Base-by-base conservation (phyloP, 768 basidiomycete genomes). In the Kwoniella botswanensis region DNA sequence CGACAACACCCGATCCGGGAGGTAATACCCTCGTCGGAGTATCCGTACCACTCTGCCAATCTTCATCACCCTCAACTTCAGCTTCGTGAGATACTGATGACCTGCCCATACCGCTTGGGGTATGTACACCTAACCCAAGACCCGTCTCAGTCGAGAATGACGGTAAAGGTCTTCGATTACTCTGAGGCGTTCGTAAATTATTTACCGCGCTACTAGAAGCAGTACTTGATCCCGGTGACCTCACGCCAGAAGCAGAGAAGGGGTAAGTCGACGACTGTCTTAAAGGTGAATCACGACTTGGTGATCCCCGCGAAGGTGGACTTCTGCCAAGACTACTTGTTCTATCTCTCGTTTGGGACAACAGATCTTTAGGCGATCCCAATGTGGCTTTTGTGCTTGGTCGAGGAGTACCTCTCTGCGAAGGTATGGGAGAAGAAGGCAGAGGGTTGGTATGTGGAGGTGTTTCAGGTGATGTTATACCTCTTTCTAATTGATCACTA, bases 1-100 rank as follows among this genome's bases (percentile, higher is more conserved):
- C 94, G 4, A 94, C 85, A 57, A 85, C 85, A 62, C 65, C 57
- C 4, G 55, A 22, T 11, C 50, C 68, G 11, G 26, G 17, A 17
- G 35, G 68, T 54, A 50, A 66, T 0, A 44, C 24, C 35, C 10
- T 66, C 4, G 29, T 53, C 52, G 41, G 66, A 63, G 61, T 60
- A 63, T 44, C 59, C 56, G 61, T 60, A 63, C 55, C 59, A 22
- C 3, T 65, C 35, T 18, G 54, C 67, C 65, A 63, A 64, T 65
- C 59, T 24, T 35, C 67, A 57, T 62, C 54, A 12, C n/a, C 63
- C 41, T 63, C 71, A 21, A n/a, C 63, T 18, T 72, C 66, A 46
- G 50, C 61, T 50, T 64, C 67, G 5, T 35, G 35, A 11, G 64
- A 43, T 24, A 65, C 11, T 10, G 18, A n/a, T 35, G 64, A 56